phyloP scores from a whole-genome alignment of 495 filamentous ascomycete species.

The Sphaerosporella brunnea region DNA sequence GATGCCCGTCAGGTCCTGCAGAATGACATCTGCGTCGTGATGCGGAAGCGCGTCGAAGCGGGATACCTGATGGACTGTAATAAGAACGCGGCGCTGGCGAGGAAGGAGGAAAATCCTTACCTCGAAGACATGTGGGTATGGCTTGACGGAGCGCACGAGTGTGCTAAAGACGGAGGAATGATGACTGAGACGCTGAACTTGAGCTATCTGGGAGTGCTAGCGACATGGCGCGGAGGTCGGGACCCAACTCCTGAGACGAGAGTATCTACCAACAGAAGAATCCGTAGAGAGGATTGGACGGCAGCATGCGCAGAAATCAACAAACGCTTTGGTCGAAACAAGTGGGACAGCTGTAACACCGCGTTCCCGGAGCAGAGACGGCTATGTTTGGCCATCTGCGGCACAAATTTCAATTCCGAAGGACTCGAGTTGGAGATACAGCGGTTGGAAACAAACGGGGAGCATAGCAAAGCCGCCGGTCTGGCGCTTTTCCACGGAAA shows the following conservation, averaged over 20 bases:
- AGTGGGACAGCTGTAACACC: constrained; percentile 35
- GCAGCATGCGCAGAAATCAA: constrained; percentile 37
- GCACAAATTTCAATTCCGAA: constrained; percentile 42
- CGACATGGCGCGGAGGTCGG: constrained; percentile 60
- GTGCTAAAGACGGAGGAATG: constrained; percentile 54
- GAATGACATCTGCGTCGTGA: constrained; percentile 20
- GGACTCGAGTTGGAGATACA: constrained; percentile 34
- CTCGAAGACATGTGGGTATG: constrained; percentile 12
- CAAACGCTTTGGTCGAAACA: neutral
- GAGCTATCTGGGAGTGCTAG: constrained; percentile 66
- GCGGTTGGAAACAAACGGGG: constrained; percentile 36
- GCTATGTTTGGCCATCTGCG: constrained; percentile 61
- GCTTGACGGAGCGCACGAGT: constrained; percentile 41
- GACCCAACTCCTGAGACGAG: constrained; percentile 8
- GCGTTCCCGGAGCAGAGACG: constrained; percentile 54
- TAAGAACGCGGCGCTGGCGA: constrained; percentile 1
- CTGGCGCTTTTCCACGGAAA: constrained; percentile 50
- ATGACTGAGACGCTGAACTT: constrained; percentile 55
- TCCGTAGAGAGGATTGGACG: constrained; percentile 27
- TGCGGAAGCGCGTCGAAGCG: constrained; percentile 1
- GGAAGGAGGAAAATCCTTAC: constrained; percentile 5
- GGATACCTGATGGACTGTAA: constrained; percentile 8
- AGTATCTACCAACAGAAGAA: constrained; percentile 5
- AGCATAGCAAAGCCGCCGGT: constrained; percentile 67
- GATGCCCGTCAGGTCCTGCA: constrained; percentile 13